Conservation (phyloP, 2,329 filamentous ascomycete genomes). For the Phyllosticta paracitricarpa region DNA sequence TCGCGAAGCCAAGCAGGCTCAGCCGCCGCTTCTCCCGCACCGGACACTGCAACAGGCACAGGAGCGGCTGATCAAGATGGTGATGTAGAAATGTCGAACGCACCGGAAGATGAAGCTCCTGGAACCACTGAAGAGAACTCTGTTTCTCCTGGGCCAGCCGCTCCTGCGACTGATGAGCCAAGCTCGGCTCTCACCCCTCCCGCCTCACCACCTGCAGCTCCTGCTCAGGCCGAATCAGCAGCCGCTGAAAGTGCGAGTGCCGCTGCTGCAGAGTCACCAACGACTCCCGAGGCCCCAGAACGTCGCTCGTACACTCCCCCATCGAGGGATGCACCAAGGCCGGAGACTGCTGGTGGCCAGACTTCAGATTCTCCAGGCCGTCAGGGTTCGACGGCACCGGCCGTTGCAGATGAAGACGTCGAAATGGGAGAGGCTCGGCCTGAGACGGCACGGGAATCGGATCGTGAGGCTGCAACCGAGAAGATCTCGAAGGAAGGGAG, state of each 20-base stretch:
- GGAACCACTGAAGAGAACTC: background rate
- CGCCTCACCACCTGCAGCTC: constrained; percentile 2
- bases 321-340: background rate
- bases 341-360: background rate
- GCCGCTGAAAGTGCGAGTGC: background rate
- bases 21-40: background rate
- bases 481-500: background rate
- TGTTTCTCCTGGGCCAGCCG: background rate
- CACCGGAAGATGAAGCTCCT: background rate
- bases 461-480: background rate
- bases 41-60: background rate
- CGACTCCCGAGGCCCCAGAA: background rate
- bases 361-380: background rate
- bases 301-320: background rate
- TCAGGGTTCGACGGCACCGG: background rate
- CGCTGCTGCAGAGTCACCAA: background rate
- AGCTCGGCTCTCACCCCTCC: constrained; percentile 7
- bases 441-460: background rate
- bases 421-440: constrained; percentile 10
- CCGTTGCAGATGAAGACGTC: constrained; percentile 3
- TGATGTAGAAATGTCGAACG: constrained; percentile 15
- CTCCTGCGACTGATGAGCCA: background rate
- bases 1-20: background rate
- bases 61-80: constrained; percentile 2
- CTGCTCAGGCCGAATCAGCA: background rate